Percentiles rank a stretch among this genome's conserved stretches.
Conservation (phyloP, 371 early-diverging fungal species). For the Capniomyces stellatus region DNA sequence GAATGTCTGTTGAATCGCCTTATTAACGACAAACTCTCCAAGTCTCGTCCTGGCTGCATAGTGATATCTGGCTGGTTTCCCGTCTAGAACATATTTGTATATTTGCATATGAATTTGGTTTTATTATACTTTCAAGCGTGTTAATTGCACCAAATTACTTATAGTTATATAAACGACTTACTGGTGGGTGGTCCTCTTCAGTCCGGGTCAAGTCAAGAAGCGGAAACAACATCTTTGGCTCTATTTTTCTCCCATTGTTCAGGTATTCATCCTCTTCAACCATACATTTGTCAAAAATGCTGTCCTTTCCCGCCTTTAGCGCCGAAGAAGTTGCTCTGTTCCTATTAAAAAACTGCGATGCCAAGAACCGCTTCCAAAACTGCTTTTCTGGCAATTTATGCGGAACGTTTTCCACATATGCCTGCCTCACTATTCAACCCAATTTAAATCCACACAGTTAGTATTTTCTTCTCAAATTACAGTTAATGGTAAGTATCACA, state of each 20-base stretch:
- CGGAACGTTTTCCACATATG: conserved; percentile 70
- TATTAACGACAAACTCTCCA: conserved; percentile 53
- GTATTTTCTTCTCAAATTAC: too few relatives aligned
- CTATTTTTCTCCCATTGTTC: conserved; percentile 1
- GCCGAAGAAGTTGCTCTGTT: conserved; percentile 41
- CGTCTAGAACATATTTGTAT: conserved; percentile 17
- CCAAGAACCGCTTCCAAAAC: conserved; percentile 79
- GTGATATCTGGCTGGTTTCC: conserved; percentile 76
- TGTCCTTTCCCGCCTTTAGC: conserved; percentile 43
- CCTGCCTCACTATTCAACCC: conserved; percentile 64
- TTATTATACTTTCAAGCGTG: too few relatives aligned
- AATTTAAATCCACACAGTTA: too few relatives aligned
- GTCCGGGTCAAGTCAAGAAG: conserved; percentile 67
- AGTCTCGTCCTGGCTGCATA: conserved; percentile 56
- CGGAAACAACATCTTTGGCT: conserved; percentile 35
- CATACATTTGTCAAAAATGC: conserved; percentile 64
- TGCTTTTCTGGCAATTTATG: conserved; percentile 57
- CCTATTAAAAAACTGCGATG: conserved; percentile 73
- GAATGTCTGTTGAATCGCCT: conserved; percentile 80
- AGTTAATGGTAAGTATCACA: too few relatives aligned
- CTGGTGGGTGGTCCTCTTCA: conserved; percentile 54
- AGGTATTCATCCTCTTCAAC: conserved; percentile 57
- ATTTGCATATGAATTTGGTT: conserved; percentile 3
- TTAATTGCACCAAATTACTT: too few relatives aligned
- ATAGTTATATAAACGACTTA: conserved; percentile 8